These are phyloP conservation scores for Aurantiochytrium sp. DNA, from an alignment of 108 stramenopile species.

Conservation along the genomic window DNA sequence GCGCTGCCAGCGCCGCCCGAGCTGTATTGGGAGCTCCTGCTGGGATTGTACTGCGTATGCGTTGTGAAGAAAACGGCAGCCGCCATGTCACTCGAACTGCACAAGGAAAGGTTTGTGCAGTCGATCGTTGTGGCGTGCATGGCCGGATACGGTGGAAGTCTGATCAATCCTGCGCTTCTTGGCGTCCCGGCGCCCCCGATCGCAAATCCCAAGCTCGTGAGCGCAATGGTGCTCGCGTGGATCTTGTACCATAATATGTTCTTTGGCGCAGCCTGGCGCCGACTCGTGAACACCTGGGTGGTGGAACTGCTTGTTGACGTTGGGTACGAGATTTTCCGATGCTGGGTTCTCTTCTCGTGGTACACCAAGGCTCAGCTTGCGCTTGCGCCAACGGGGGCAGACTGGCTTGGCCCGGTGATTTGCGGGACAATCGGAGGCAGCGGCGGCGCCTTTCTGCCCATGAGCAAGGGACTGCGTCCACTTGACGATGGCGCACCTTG, in stretches of 20 bases:
- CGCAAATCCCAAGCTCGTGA: not conserved
- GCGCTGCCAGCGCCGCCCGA: not conserved
- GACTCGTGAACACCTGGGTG: not conserved
- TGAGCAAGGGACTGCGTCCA: not conserved
- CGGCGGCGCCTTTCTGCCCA: not conserved
- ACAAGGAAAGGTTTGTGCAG: not conserved
- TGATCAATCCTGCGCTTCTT: not conserved
- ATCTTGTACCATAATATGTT: not conserved
- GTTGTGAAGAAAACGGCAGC: not conserved
- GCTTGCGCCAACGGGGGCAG: not conserved
- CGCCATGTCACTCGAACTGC: not conserved
- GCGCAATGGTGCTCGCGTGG: not conserved
- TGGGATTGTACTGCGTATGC: not conserved
- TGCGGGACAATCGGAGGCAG: not conserved
- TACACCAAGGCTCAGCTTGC: not conserved
- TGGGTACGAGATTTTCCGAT: not conserved
- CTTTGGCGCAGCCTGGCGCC: not conserved
- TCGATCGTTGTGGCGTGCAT: not conserved
- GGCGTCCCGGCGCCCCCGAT: not conserved
- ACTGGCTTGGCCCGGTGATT: not conserved
- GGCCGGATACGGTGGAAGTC: not conserved
- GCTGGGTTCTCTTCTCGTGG: not conserved
- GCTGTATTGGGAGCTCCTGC: not conserved
- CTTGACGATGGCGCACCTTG: not conserved
- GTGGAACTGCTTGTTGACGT: not conserved